These are phyloP conservation scores for Symbiotaphrina buchneri DNA, from an alignment of 495 filamentous ascomycete genomes.

Conservation along the genomic window DNA sequence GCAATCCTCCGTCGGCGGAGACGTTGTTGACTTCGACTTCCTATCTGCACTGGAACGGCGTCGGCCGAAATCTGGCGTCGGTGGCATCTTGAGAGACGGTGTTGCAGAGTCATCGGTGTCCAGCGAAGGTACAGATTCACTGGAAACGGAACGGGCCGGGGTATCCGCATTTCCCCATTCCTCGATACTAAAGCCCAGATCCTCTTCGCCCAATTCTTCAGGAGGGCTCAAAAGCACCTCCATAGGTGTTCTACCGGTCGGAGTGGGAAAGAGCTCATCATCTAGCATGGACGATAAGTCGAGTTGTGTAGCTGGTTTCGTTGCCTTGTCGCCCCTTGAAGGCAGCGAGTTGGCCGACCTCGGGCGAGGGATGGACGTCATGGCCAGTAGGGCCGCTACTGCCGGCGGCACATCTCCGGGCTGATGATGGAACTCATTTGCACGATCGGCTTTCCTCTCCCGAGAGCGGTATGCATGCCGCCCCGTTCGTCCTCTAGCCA, in stretches of 20 bases:
- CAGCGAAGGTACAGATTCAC: slow-evolving; percentile 38
- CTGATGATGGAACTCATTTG: slow-evolving; percentile 9
- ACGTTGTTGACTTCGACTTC: slow-evolving; percentile 15
- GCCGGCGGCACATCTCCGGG: slow-evolving; percentile 15
- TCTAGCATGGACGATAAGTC: slow-evolving; percentile 3
- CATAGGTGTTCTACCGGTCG: slow-evolving; percentile 11
- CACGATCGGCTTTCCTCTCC: no score
- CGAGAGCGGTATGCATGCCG: no score
- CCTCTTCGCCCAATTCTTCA: slow-evolving; percentile 11
- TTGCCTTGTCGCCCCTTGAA: not conserved
- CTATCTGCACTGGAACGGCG: slow-evolving; percentile 11
- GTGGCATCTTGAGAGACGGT: slow-evolving; percentile 15
- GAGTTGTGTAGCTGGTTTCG: not conserved
- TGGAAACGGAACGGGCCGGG: slow-evolving; percentile 24
- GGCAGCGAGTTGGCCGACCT: slow-evolving; percentile 2
- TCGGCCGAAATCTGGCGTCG: slow-evolving; percentile 16
- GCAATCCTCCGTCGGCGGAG: slow-evolving; percentile 23
- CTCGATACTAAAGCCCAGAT: not conserved
- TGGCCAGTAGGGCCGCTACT: slow-evolving; percentile 19
- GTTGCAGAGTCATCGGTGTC: slow-evolving; percentile 26
- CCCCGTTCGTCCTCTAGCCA: no score
- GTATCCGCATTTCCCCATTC: no score
- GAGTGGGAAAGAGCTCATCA: slow-evolving; percentile 5
- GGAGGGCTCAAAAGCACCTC: slow-evolving; percentile 14
- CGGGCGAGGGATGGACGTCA: slow-evolving; percentile 17